Evolutionary conservation across 305 asterid genomes (phyloP).

Genomic region (Fraxinus latifolia): DNA sequence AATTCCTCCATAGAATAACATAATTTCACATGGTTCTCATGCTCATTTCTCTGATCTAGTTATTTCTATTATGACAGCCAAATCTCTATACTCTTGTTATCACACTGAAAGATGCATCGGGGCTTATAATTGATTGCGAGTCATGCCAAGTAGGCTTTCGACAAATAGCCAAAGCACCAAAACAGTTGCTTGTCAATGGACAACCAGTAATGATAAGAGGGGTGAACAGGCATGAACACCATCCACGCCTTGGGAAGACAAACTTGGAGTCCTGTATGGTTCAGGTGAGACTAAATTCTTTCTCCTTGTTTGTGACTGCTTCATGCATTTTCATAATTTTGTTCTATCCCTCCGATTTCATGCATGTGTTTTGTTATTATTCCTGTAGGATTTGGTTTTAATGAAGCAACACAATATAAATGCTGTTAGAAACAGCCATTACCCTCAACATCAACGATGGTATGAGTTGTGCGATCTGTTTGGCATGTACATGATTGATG

Average conservation of each 20-base stretch:
- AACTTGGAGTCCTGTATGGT: constrained; percentile 95
- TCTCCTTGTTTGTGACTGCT: constrained; percentile 17
- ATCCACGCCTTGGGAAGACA: constrained; percentile 96
- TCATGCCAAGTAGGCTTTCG: constrained; percentile 94
- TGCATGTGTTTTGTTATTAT: constrained; percentile 2
- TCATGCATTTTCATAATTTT: constrained; percentile 14
- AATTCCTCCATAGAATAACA: background rate
- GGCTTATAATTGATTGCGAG: constrained; percentile 74
- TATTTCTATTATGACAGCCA: constrained; percentile 62
- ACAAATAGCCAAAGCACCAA: constrained; percentile 74
- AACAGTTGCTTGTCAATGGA: constrained; percentile 90
- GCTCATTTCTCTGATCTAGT: constrained; percentile 26
- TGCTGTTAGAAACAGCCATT: constrained; percentile 96
- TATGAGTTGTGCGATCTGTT: constrained; percentile 93
- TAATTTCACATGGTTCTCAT: background rate
- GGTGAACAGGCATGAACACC: constrained; percentile 97
- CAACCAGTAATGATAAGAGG: constrained; percentile 93
- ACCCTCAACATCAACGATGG: constrained; percentile 96
- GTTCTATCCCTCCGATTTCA: background rate
- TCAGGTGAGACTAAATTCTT: constrained; percentile 51
- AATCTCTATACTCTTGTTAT: constrained; percentile 82
- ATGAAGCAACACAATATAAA: constrained; percentile 94
- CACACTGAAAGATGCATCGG: constrained; percentile 81
- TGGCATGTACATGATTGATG: constrained; percentile 98
- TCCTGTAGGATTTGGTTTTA: constrained; percentile 73